These are phyloP conservation scores for Camelina neglecta DNA, from an alignment of 345 rosid genomes.

Conservation along the genomic window DNA sequence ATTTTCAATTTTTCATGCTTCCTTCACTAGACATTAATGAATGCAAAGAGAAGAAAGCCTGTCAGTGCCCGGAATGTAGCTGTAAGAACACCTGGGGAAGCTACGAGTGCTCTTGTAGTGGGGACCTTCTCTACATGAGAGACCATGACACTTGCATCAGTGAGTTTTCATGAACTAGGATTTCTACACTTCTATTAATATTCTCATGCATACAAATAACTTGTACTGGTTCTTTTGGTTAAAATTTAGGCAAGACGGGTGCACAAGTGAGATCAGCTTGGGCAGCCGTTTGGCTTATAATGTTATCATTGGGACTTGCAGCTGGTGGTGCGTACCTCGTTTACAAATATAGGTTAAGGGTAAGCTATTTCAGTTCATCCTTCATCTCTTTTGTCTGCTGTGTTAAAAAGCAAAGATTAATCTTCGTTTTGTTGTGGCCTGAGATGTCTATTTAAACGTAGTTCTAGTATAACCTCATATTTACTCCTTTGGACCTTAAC, in stretches of 20 bases:
- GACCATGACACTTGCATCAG: conserved; percentile 98
- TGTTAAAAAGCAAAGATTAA: not conserved
- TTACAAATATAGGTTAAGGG: conserved; percentile 83
- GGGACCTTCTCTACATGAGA: conserved; percentile 84
- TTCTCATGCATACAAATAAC: no score
- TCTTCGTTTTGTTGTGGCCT: not conserved
- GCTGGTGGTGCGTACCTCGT: conserved; percentile 79
- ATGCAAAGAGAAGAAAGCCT: conserved; percentile 92
- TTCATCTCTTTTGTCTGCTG: not conserved
- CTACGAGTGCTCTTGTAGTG: conserved; percentile 85
- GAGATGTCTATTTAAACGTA: conserved; percentile 7
- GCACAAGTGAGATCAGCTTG: conserved; percentile 78
- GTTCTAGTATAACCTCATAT: not conserved
- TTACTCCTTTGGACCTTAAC: no score
- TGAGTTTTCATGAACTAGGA: conserved; percentile 44
- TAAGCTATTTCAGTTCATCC: conserved; percentile 37
- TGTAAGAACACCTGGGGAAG: conserved; percentile 97
- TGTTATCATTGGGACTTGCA: conserved; percentile 72
- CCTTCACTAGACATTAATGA: conserved; percentile 74
- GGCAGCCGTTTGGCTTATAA: conserved; percentile 85
- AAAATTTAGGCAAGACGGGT: conserved; percentile 62
- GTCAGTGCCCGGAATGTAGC: conserved; percentile 95
- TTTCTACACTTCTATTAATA: not conserved
- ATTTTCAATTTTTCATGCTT: not conserved
- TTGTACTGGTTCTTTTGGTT: not conserved